A percentile compares a stretch with the other conserved stretches of the same genome.
Evolutionary conservation across 2,329 filamentous ascomycete genomes (phyloP).

Genomic region (Fusarium pseudoanthophilum): DNA sequence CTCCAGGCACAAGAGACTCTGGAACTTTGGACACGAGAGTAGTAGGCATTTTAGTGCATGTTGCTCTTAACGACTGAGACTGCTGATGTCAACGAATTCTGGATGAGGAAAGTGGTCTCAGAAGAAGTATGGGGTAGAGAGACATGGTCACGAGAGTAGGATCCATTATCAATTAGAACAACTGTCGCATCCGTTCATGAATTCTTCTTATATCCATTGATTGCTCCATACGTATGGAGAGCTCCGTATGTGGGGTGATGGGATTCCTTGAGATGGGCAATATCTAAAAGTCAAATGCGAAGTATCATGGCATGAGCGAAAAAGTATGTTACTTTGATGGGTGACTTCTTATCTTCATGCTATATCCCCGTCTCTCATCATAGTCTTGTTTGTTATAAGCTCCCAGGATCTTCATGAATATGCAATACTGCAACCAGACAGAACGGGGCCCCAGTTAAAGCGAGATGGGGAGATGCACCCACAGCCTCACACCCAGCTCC

Average conservation of each 20-base stretch:
- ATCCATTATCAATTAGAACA: slow-evolving; percentile 27
- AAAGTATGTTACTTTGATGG: not conserved
- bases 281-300: not conserved
- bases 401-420: slow-evolving; percentile 24
- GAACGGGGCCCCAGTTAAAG: slow-evolving; percentile 12
- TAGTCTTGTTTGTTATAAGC: slow-evolving; percentile 24
- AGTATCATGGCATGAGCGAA: slow-evolving; percentile 1
- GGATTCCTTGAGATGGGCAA: not conserved
- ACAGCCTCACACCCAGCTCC: slow-evolving; percentile 24
- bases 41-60: slow-evolving; percentile 1
- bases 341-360: not conserved
- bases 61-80: slow-evolving; percentile 23
- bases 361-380: slow-evolving; percentile 22
- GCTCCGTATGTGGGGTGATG: not conserved
- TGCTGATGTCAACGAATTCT: not conserved
- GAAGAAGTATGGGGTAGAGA: slow-evolving; percentile 5
- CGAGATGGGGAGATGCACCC: slow-evolving; percentile 14
- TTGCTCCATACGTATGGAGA: not conserved
- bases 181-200: not conserved
- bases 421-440: slow-evolving; percentile 17
- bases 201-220: not conserved
- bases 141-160: slow-evolving; percentile 12
- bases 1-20: slow-evolving; percentile 6
- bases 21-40: slow-evolving; percentile 10
- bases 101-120: slow-evolving; percentile 25